Conservation (phyloP, 2,329 filamentous ascomycete genomes). For the Onygenales sp. region DNA sequence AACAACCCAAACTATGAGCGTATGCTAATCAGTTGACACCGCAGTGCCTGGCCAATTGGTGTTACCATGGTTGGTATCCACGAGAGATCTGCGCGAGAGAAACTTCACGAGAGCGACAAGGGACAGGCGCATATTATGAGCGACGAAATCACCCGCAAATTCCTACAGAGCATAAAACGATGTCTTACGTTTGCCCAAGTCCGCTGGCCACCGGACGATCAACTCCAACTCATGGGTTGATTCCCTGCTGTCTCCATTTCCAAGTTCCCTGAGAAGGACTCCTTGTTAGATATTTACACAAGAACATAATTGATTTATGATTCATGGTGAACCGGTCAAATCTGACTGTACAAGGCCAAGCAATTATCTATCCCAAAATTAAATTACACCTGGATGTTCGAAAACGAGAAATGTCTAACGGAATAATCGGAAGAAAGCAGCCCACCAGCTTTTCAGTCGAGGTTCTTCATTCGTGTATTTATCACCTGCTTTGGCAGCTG, state of each 20-base stretch:
- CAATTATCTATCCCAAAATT: neutral
- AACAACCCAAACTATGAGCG: neutral
- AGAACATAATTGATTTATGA: no score
- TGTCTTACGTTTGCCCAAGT: slow-evolving; percentile 95
- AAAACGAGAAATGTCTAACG: neutral
- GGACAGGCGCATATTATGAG: slow-evolving; percentile 92
- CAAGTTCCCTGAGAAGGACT: no score
- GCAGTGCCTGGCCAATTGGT: slow-evolving; percentile 86
- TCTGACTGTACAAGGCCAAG: neutral
- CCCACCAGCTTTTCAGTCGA: slow-evolving; percentile 7
- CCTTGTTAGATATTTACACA: no score
- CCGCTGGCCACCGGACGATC: slow-evolving; percentile 87
- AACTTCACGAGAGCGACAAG: slow-evolving; percentile 68
- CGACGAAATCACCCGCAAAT: slow-evolving; percentile 91
- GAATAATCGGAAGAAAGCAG: slow-evolving; percentile 4
- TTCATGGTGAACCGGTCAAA: no score
- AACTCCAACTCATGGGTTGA: slow-evolving; percentile 88
- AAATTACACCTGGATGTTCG: neutral
- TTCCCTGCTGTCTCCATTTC: neutral
- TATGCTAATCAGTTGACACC: neutral
- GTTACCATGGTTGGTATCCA: slow-evolving; percentile 99
- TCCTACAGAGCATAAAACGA: slow-evolving; percentile 93
- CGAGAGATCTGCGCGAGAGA: slow-evolving; percentile 90
- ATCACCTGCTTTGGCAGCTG: neutral
- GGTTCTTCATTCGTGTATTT: neutral